phyloP scores from a whole-genome alignment of 176 grass and related monocot genomes.

The Microstegium vimineum region DNA sequence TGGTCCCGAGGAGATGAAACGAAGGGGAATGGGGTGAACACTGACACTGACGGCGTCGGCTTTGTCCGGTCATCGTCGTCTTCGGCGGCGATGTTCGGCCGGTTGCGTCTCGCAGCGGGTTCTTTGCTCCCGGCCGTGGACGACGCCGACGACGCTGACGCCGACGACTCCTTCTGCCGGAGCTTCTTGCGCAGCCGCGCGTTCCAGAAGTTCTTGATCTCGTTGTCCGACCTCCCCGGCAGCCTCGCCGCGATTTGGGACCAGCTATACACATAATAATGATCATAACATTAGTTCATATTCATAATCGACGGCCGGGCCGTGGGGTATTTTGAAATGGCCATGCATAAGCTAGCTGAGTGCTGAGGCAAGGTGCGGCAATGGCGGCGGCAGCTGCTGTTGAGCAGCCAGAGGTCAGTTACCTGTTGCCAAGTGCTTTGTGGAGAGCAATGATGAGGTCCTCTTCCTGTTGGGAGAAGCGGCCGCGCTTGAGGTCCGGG shows the following conservation, averaged over 20 bases:
- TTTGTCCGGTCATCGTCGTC: not conserved
- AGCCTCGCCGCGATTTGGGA: constrained; percentile 65
- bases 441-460: constrained; percentile 56
- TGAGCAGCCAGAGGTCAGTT: not conserved
- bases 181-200: constrained; percentile 58
- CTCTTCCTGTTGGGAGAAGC: constrained; percentile 67
- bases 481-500: constrained; percentile 62
- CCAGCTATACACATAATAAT: constrained; percentile 40
- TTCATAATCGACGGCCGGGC: no score
- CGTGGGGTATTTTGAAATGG: no score
- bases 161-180: constrained; percentile 30
- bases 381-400: not conserved
- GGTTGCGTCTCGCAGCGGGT: not conserved
- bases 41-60: not conserved
- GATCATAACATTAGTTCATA: not conserved
- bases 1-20: not conserved
- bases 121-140: not conserved
- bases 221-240: constrained; percentile 74
- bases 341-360: not conserved
- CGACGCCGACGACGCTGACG: not conserved
- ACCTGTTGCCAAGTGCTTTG: constrained; percentile 70
- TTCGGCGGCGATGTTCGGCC: not conserved
- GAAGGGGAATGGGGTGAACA: constrained; percentile 1
- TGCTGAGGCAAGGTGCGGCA: not conserved
- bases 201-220: constrained; percentile 86